Percentiles rank a stretch among this genome's conserved stretches.
Conservation (phyloP, 192 early-diverging fungal species). For the Bifiguratus adelaidae region DNA sequence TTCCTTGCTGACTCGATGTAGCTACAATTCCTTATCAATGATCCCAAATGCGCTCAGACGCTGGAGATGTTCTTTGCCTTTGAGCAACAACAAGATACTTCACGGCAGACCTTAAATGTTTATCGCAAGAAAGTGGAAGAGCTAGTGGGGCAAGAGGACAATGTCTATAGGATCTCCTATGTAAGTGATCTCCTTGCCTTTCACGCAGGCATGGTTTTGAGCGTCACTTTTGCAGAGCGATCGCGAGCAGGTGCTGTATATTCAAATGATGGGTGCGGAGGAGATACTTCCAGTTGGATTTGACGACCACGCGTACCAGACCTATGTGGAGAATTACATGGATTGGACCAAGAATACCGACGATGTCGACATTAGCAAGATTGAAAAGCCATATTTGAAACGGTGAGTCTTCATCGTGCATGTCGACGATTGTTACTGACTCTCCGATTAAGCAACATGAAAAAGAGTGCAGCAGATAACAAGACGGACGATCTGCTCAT, state of each 20-base stretch:
- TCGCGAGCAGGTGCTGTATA: neutral
- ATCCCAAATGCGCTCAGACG: neutral
- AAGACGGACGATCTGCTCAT: conserved; percentile 47
- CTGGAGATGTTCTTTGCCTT: neutral
- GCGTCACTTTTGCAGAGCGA: neutral
- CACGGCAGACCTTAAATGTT: neutral
- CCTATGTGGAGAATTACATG: conserved; percentile 94
- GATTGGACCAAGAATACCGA: conserved; percentile 72
- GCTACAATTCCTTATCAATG: neutral
- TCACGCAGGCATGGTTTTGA: neutral
- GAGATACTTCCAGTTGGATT: no score
- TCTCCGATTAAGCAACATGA: conserved; percentile 13
- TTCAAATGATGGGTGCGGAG: neutral
- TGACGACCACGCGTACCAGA: conserved; percentile 90
- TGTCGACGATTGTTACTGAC: no score
- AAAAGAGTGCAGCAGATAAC: conserved; percentile 15
- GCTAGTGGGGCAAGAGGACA: conserved; percentile 1
- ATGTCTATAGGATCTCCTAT: conserved; percentile 1
- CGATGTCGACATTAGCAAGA: conserved; percentile 42
- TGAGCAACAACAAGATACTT: neutral
- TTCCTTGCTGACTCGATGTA: neutral
- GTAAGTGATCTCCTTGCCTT: neutral
- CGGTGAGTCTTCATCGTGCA: conserved; percentile 46
- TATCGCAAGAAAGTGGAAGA: conserved; percentile 2
- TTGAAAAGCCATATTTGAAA: conserved; percentile 64